Evolutionary conservation across 2,329 filamentous ascomycete species (phyloP), one percentile per base, ranked within the genome.

Genomic region (Colletotrichum shisoi): DNA sequence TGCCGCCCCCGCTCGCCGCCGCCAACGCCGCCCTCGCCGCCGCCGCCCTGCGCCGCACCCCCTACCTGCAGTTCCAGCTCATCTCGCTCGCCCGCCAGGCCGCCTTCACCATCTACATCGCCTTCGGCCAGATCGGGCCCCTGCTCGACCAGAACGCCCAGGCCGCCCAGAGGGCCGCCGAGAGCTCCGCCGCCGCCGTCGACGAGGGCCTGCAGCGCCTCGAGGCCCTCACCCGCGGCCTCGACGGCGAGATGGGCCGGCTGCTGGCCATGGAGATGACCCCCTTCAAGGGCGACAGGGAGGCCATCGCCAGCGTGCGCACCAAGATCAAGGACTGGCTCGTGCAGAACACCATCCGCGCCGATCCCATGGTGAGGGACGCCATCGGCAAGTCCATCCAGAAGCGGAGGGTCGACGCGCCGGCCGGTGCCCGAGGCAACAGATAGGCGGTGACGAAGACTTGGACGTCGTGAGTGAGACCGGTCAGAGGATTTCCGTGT

Each of bases 11-110:
- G 45, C 76, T 76, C 8, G 69, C 65, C 31, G 52, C 80, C 52
- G 68, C 85, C 71, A 87, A 87, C 74, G 79, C 79, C 5, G 31
- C 80, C 44, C 73, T 84, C 13, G 71, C 75, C 1, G 74, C 75
- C 1, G 74, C 75, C 34, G 64, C 79, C 56, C 78, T 79, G 17
- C 71, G 72, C 8, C 84, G 87, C 62, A 81, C 85, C 3, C 85
- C 90, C 3, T 91, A 91, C 71, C 84, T 98, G 4, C 94, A 94
- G 2, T 99, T 95, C 75, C 94, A 99, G 79, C 82, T 91, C 71
- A 85, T 97, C 64, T 80, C 84, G 15, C 85, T 98, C 7, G 87
- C 90, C 6, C 88, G 94, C 68, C 92, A 92, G 75, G 80, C 92
- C 24, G 87, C 89, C 17, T 81, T 98, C 58, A 94, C 93, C 2